These are phyloP conservation scores for Claviceps fusiformis DNA, from an alignment of 2,329 filamentous ascomycete genomes.

Conservation along the genomic window DNA sequence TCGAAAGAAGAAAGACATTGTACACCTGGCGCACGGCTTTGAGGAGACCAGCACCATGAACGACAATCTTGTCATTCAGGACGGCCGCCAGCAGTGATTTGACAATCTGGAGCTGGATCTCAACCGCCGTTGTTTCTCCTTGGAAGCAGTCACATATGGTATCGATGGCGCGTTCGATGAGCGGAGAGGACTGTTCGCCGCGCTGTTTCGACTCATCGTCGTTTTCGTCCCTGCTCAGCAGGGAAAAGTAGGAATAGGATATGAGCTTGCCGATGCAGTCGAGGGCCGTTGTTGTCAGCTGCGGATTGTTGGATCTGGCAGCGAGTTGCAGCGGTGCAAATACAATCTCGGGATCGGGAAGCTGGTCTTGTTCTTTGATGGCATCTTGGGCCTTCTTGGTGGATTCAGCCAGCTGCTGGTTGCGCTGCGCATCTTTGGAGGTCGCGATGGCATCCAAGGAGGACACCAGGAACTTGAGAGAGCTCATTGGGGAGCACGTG, in stretches of 20 bases:
- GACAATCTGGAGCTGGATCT: constrained; percentile 94
- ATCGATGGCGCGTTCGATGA: constrained; percentile 96
- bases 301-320: constrained; percentile 71
- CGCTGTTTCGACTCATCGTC: constrained; percentile 22
- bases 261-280: constrained; percentile 99
- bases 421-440: constrained; percentile 81
- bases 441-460: constrained; percentile 83
- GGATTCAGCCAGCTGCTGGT: constrained; percentile 70
- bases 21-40: constrained; percentile 97
- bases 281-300: constrained; percentile 76
- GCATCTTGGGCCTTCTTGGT: constrained; percentile 70
- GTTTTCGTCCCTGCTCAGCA: constrained; percentile 39
- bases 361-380: constrained; percentile 72
- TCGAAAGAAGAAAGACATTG: constrained; percentile 94
- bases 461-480: constrained; percentile 88
- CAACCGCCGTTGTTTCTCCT: constrained; percentile 80
- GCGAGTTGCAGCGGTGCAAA: constrained; percentile 86
- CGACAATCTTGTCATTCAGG: constrained; percentile 95
- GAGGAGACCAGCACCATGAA: constrained; percentile 86
- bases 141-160: constrained; percentile 99
- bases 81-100: constrained; percentile 93
- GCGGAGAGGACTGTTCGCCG: constrained; percentile 39
- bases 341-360: constrained; percentile 80
- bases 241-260: constrained; percentile 95
- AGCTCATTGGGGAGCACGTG: constrained; percentile 60